Evolutionary conservation across 1,284 basidiomycete genomes (phyloP).

Genomic region (Malassezia obtusa): DNA sequence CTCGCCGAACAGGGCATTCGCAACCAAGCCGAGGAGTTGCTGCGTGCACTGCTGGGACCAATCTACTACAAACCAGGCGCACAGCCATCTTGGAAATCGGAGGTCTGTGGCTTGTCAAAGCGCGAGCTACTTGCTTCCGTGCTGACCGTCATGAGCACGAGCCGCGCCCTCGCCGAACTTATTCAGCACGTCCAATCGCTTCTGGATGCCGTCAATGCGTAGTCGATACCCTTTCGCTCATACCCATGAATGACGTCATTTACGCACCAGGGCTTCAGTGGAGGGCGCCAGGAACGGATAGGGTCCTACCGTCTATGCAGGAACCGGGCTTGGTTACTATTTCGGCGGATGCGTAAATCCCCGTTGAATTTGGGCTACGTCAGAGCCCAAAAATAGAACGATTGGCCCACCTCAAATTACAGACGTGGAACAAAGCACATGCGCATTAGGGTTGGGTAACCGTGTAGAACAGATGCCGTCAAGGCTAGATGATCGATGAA

Average conservation of each 20-base stretch:
- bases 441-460: too few relatives aligned
- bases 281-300: too few relatives aligned
- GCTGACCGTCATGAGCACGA: conserved; percentile 7
- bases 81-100: conserved; percentile 15
- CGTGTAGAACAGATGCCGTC: too few relatives aligned
- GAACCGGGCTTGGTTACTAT: too few relatives aligned
- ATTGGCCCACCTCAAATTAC: too few relatives aligned
- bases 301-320: too few relatives aligned
- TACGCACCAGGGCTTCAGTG: too few relatives aligned
- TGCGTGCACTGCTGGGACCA: conserved; percentile 37
- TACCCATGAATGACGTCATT: neutral
- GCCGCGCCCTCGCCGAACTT: neutral
- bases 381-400: too few relatives aligned
- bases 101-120: conserved; percentile 19
- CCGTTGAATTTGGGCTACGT: too few relatives aligned
- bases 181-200: conserved; percentile 13
- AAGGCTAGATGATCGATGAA: too few relatives aligned
- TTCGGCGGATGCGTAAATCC: too few relatives aligned
- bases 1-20: conserved; percentile 40
- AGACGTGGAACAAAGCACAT: too few relatives aligned
- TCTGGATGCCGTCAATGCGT: conserved; percentile 1
- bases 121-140: conserved; percentile 17
- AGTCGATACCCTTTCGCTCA: neutral
- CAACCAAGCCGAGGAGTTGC: conserved; percentile 40
- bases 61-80: conserved; percentile 29